phyloP scores from a whole-genome alignment of 805 yeast genomes.

The Nakazawaea peltata region DNA sequence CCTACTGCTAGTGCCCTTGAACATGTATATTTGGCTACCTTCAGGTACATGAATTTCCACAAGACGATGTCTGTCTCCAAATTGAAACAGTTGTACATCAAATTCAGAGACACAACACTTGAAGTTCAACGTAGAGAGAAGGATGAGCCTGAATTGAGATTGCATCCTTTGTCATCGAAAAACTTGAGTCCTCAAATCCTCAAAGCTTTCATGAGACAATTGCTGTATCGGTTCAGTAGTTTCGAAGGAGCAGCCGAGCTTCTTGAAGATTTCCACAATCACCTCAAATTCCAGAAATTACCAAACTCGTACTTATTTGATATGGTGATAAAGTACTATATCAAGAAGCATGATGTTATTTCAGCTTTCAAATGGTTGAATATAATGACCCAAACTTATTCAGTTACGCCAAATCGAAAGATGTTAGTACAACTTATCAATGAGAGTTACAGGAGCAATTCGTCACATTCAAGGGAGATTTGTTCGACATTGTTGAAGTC shows the following conservation, averaged over 20 bases:
- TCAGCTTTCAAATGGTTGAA: constrained; percentile 7
- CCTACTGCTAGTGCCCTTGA: constrained; percentile 5
- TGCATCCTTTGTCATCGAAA: constrained; percentile 3
- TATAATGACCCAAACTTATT: neutral
- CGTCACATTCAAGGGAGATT: neutral
- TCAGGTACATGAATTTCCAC: constrained; percentile 6
- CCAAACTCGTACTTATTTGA: constrained; percentile 5
- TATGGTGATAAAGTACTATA: constrained; percentile 3
- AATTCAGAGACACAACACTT: constrained; percentile 2
- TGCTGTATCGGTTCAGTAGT: constrained; percentile 4
- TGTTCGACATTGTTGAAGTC: constrained; percentile 1
- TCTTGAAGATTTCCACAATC: constrained; percentile 1
- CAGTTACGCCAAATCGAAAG: neutral
- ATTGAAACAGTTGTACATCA: constrained; percentile 2
- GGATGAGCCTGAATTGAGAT: neutral
- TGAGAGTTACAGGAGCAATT: neutral
- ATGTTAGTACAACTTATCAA: constrained; percentile 1
- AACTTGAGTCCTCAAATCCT: constrained; percentile 5
- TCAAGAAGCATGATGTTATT: neutral
- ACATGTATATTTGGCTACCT: constrained; percentile 5
- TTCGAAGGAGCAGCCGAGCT: constrained; percentile 8
- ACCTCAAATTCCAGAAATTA: neutral
- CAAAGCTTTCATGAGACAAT: constrained; percentile 9
- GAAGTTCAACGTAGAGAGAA: constrained; percentile 1
- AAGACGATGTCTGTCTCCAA: constrained; percentile 1